These are phyloP conservation scores for Mucor velutinosus DNA, from an alignment of 371 early-diverging fungal species.

Conservation along the genomic window DNA sequence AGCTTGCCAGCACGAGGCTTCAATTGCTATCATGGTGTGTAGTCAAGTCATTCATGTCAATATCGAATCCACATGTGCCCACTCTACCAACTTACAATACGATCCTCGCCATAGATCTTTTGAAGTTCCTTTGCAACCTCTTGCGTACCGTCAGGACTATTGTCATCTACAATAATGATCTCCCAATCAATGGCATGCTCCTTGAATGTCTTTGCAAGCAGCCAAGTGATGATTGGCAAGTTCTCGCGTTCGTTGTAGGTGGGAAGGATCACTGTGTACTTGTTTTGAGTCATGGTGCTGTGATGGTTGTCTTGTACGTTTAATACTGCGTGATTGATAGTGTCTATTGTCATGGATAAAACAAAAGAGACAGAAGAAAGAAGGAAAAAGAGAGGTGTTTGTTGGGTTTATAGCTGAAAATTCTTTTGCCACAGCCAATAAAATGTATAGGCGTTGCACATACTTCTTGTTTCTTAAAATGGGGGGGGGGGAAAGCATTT, in stretches of 20 bases:
- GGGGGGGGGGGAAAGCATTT: neutral
- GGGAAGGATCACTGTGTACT: constrained; percentile 94
- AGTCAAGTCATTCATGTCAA: no score
- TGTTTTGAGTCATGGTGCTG: constrained; percentile 41
- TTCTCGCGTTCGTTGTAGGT: constrained; percentile 99
- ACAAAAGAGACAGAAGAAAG: constrained; percentile 2
- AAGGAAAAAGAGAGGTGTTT: neutral
- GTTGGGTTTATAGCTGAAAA: neutral
- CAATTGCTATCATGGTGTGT: constrained; percentile 60
- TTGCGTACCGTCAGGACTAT: constrained; percentile 98
- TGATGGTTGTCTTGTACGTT: constrained; percentile 33
- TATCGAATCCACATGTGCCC: no score
- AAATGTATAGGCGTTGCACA: constrained; percentile 7
- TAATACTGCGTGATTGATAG: constrained; percentile 41
- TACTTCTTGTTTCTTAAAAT: neutral
- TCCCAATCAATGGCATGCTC: constrained; percentile 89
- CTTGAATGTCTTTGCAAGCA: constrained; percentile 86
- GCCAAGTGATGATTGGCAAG: constrained; percentile 92
- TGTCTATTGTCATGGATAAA: constrained; percentile 18
- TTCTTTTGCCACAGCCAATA: neutral
- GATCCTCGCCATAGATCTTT: constrained; percentile 83
- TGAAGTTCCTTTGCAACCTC: constrained; percentile 91
- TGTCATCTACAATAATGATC: constrained; percentile 98
- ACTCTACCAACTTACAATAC: constrained; percentile 65
- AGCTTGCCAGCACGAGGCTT: constrained; percentile 95